Evolutionary conservation across 345 rosid species (phyloP), one percentile per base, ranked within the genome.

Genomic region (Rhodamnia rubescens): DNA sequence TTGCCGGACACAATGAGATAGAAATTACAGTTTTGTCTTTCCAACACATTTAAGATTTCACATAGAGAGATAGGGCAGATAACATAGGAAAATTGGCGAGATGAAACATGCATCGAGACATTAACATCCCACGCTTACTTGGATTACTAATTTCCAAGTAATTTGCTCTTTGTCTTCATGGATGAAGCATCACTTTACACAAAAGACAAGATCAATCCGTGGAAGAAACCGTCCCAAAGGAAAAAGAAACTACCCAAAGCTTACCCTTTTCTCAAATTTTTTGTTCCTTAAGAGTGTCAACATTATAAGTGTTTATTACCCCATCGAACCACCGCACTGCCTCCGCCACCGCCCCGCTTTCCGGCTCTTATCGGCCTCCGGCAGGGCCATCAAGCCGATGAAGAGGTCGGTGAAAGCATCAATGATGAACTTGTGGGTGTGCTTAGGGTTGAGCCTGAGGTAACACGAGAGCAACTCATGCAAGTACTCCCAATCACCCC

Each of bases 381-480:
- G 78, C 22, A 21, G 47, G 88, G 90, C 47, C 85, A 83, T 83
- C 83, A 86, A 49, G 36, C 42, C 87, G 82, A 95, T 61, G 29
- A 95, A 86, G 36, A 93, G 87, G 83, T 97, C 99, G 14, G 95
- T 88, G 87, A 97, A 97, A 81, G 99, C 99, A 74, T 90, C 88
- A 51, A 95, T 88, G 86, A 97, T 95, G 81, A 90, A 91, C 88
- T 88, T 92, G 89, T 95, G 99, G 82, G 95, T 89, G 69, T 92
- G 90, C 85, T 92, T 87, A 10, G 97, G 95, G 86, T 97, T 97
- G 85, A 97, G 90, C 0, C 88, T 84, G 50, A 97, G 93, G 83
- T 95, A 97, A 87, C 98, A 95, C 36, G 92, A 88, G 9, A 97
- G 91, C 87, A 97, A 59, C 83, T 97, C 95, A 15, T 95, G 93